Evolutionary conservation across 192 early-diverging fungal species (phyloP).

Genomic region (Mortierella antarctica): DNA sequence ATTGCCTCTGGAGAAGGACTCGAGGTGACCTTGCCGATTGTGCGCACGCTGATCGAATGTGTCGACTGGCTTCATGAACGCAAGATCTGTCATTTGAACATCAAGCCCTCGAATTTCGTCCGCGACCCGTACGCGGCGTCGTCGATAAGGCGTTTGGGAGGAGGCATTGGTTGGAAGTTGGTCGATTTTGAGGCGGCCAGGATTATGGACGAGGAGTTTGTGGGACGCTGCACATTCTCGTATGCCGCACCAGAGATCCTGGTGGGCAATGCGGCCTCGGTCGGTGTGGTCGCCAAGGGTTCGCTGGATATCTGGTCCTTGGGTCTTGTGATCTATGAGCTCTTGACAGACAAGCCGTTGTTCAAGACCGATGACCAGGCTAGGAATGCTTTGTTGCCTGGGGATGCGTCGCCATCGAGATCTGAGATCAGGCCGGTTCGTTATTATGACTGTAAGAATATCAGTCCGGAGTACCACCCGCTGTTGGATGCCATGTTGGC

Average conservation of each 20-base stretch:
- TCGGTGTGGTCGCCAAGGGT: conserved; percentile 52
- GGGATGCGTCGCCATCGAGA: background rate
- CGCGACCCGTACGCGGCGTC: conserved; percentile 40
- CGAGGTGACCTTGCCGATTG: conserved; percentile 40
- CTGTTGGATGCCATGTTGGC: conserved; percentile 40
- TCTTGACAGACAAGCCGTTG: conserved; percentile 36
- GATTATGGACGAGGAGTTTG: conserved; percentile 60
- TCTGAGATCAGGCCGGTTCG: conserved; percentile 13
- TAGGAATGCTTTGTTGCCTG: conserved; percentile 16
- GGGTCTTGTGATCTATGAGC: conserved; percentile 59
- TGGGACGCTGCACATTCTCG: conserved; percentile 59
- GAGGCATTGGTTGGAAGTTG: conserved; percentile 53
- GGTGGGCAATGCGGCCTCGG: conserved; percentile 38
- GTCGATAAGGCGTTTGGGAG: background rate
- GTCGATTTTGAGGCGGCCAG: conserved; percentile 66
- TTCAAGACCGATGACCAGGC: conserved; percentile 45
- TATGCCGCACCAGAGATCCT: conserved; percentile 61
- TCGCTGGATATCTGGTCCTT: conserved; percentile 61
- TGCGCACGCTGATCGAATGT: conserved; percentile 39
- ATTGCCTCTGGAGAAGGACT: conserved; percentile 18
- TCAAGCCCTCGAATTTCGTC: conserved; percentile 49
- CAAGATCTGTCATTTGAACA: conserved; percentile 48
- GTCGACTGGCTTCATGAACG: conserved; percentile 38
- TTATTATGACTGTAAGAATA: conserved; percentile 32
- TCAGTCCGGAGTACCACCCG: conserved; percentile 10